A percentile compares a stretch with the other conserved stretches of the same genome.
These are phyloP conservation scores for Canna indica DNA, from an alignment of 176 grass and related monocot genomes.

Conservation along the genomic window DNA sequence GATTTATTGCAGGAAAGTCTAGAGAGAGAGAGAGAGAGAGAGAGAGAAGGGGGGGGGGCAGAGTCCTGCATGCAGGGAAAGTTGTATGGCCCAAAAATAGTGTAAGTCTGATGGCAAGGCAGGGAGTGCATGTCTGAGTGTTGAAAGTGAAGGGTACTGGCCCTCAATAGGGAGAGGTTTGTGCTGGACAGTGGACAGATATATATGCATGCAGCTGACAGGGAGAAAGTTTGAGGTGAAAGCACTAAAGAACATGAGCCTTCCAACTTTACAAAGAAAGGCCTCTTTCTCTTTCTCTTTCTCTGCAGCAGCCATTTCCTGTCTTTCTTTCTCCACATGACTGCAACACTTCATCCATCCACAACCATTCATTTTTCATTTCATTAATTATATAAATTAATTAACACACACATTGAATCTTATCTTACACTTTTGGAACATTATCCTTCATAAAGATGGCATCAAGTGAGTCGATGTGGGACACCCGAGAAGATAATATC, in stretches of 20 bases:
- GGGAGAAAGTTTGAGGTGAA: not conserved
- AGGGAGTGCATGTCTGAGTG: too few species aligned
- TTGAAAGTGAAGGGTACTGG: too few species aligned
- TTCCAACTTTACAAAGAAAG: not conserved
- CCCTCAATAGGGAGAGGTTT: too few species aligned
- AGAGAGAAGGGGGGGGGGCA: not conserved
- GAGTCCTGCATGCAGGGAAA: not conserved
- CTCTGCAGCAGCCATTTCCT: not conserved
- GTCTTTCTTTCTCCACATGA: not conserved
- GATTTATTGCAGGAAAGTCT: too few species aligned
- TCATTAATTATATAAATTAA: too few species aligned
- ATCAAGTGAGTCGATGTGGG: too few species aligned
- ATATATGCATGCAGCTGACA: not conserved
- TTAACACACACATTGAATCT: too few species aligned
- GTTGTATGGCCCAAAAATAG: not conserved
- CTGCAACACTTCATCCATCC: not conserved
- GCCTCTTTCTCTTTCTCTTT: not conserved
- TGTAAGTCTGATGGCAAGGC: not conserved
- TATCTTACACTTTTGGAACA: too few species aligned
- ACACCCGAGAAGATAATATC: too few species aligned
- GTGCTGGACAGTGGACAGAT: too few species aligned
- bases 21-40: too few species aligned
- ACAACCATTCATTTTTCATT: not conserved
- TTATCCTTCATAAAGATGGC: too few species aligned
- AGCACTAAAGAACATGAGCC: not conserved